Conservation (phyloP, 495 filamentous ascomycete species). For the Daldinia caldariorum region DNA sequence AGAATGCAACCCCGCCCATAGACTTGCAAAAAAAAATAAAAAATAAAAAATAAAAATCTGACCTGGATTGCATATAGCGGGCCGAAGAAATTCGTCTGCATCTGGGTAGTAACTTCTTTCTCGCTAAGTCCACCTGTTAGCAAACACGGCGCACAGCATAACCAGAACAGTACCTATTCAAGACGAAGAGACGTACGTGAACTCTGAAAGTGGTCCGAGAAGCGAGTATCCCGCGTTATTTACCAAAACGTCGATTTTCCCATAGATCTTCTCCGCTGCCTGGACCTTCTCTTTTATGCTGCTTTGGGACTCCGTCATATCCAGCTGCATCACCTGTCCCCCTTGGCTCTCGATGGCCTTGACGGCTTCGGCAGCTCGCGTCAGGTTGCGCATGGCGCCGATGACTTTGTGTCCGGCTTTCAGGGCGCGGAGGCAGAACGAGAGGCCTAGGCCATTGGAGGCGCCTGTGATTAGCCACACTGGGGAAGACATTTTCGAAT, state of each 20-base stretch:
- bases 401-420: slow-evolving; percentile 3
- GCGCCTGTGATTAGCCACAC: slow-evolving; percentile 7
- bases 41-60: neutral
- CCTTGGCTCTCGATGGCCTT: neutral
- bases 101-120: slow-evolving; percentile 1
- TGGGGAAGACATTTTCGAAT: neutral
- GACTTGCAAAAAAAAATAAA: too few species aligned
- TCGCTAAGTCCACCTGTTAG: neutral
- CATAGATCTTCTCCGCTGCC: neutral
- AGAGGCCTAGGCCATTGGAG: slow-evolving; percentile 1
- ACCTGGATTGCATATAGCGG: slow-evolving; percentile 5
- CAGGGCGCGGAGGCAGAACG: neutral
- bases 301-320: neutral
- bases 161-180: too few species aligned
- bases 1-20: too few species aligned
- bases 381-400: neutral
- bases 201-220: neutral
- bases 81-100: slow-evolving; percentile 1
- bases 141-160: neutral
- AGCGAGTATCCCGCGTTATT: slow-evolving; percentile 5
- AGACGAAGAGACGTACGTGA: neutral
- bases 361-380: neutral
- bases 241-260: neutral
- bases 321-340: neutral
- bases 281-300: slow-evolving; percentile 3